Base-by-base conservation (phyloP, 2,329 filamentous ascomycete genomes). In the Plenodomus biglobosus region DNA sequence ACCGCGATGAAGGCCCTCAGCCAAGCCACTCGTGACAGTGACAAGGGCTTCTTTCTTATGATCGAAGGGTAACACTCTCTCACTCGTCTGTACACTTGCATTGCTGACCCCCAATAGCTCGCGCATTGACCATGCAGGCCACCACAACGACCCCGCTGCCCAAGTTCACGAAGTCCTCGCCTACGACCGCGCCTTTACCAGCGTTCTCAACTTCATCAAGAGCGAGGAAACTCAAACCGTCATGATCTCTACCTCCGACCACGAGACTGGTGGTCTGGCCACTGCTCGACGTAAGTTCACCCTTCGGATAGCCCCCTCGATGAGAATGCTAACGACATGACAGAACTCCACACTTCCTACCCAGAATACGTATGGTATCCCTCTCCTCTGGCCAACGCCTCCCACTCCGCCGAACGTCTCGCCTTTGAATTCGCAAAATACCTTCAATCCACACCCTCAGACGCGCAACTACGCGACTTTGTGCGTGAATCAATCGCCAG, bases 41-140 rank as follows among this genome's bases (percentile, higher is more conserved):
- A 97, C 36, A 85, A 95, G 72, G 94, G 94, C 3, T 99, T 97
- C 78, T 99, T 99, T 75, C 78, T 99, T 61, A 96, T 99, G 92
- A 95, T 99, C 52, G 94, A 99, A 73, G 94, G 92, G 35, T 37
- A 18, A 20, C 7, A 18, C 35, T 3, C 8, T 18, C 3, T 37
- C 13, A 3, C 16, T 4, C 35, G 8, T 37, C 4, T 15, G 16
- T 18, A 18, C 16, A 6, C 13, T 15, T 18, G 18, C 35, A 18
- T 7, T 18, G 4, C 4, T 18, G 16, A 17, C 6, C 15, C n/a
- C n/a, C n/a, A n/a, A n/a, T n/a, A 37, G 35, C 3, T 95, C 90
- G 62, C 82, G 94, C 36, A 97, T 99, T 62, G 94, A 99, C 65
- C 94, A 99, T 69, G 92, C 94, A 3, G 94, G 91, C 40, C 80